phyloP scores from a whole-genome alignment of 441 rosid species.

The Syzygium malaccense region DNA sequence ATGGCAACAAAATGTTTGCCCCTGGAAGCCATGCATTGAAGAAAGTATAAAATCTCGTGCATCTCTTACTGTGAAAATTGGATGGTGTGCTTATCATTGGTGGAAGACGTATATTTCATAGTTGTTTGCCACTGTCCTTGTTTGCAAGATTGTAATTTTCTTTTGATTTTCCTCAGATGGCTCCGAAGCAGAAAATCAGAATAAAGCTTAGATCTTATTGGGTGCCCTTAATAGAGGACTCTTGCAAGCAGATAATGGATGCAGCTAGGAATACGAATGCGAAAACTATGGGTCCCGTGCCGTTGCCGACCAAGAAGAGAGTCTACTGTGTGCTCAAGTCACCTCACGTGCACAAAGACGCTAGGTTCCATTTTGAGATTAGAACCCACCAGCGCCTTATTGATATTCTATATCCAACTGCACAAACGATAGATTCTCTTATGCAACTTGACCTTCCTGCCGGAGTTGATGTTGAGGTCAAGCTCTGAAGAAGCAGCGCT shows the following conservation, averaged over 20 bases:
- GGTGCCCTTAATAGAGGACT: constrained; percentile 90
- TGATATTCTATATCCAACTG: constrained; percentile 91
- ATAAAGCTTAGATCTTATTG: constrained; percentile 92
- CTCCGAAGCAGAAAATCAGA: constrained; percentile 97
- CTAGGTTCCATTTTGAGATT: constrained; percentile 94
- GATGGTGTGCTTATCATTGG: background rate
- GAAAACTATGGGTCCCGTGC: constrained; percentile 95
- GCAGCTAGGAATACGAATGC: constrained; percentile 87
- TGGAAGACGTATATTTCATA: background rate
- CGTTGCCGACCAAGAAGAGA: constrained; percentile 88
- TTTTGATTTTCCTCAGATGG: constrained; percentile 39
- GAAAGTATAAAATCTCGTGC: background rate
- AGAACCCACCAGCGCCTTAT: constrained; percentile 93
- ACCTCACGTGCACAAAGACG: constrained; percentile 97
- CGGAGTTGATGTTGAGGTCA: constrained; percentile 93
- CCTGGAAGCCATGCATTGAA: background rate
- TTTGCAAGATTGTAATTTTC: background rate
- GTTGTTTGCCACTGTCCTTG: background rate
- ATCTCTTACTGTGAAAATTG: background rate
- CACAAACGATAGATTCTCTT: constrained; percentile 86
- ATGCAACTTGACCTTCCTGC: constrained; percentile 99
- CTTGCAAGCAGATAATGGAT: constrained; percentile 94
- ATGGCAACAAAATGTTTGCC: background rate
- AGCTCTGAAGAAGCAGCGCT: constrained; percentile 47
- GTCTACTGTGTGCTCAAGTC: constrained; percentile 93